Evolutionary conservation across 306 rosid genomes (phyloP).

Genomic region (Sechiopsis laciniata): DNA sequence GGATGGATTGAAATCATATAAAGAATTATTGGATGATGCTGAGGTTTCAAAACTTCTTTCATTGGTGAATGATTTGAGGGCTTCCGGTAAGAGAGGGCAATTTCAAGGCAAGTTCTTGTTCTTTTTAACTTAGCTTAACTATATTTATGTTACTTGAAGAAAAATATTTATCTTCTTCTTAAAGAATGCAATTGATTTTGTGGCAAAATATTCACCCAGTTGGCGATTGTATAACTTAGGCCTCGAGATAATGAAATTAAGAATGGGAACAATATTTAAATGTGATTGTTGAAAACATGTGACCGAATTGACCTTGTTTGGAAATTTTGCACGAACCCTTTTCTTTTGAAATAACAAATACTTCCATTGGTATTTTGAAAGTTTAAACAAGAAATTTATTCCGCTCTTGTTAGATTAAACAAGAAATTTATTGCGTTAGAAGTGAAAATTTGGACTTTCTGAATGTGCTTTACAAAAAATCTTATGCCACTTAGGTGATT

Average conservation of each 20-base stretch:
- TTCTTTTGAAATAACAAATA: neutral
- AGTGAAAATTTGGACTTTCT: neutral
- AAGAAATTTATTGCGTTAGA: neutral
- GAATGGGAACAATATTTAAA: neutral
- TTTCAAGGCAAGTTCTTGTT: slow-evolving; percentile 51
- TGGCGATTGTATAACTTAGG: neutral
- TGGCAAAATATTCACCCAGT: neutral
- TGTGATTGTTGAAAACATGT: neutral
- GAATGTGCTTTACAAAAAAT: neutral
- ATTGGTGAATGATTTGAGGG: slow-evolving; percentile 60
- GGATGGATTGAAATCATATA: slow-evolving; percentile 73
- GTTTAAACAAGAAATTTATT: neutral
- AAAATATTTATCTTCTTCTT: neutral
- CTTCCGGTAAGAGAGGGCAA: slow-evolving; percentile 67
- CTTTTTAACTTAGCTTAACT: neutral
- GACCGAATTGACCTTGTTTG: neutral
- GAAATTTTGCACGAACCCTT: neutral
- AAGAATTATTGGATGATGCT: slow-evolving; percentile 42
- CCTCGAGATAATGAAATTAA: neutral
- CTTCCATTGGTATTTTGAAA: neutral
- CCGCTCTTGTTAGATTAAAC: neutral
- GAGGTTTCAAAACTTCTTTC: slow-evolving; percentile 62
- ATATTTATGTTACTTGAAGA: neutral
- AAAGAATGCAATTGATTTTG: neutral
- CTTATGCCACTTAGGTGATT: neutral